Base-by-base conservation (phyloP, 2,329 filamentous ascomycete genomes). In the Clonostachys chloroleuca region DNA sequence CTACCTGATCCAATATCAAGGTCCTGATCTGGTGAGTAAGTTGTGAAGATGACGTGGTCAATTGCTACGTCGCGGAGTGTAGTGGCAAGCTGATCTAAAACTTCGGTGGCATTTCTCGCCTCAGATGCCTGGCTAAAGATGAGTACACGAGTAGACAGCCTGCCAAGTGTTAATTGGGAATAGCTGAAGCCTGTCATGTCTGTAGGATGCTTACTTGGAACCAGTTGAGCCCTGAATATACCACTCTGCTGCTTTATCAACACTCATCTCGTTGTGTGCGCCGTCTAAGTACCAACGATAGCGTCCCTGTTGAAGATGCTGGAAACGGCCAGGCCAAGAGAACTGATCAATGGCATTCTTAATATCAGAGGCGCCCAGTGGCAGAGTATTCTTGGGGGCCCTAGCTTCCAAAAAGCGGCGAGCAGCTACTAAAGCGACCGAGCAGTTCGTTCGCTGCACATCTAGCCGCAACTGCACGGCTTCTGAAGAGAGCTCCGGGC, bases 211-310 rank as follows among this genome's bases (percentile, higher is more conserved):
- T 10, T 12, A 40, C 37, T 9, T 40, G 34, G 35, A 13, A 35
- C 18, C 41, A 61, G 46, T 58, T 64, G 63, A 56, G 59, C 43
- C 50, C 50, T 30, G 62, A 59, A 16, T 80, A 59, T 96, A 97
- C 92, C 92, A 96, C 51, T 80, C 78, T 1, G 85, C 85, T 5
- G 90, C 89, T 54, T 89, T 79, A 52, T 86, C 81, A 47, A 99
- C 85, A 61, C 91, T 96, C 61, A 97, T 92, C 5, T 87, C 75
- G 0, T 92, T 99, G 66, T 99, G 94, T 3, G 91, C 94, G 9
- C 94, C 92, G 61, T 99, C 94, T 17, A 99, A 80, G 59, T 92
- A 86, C 92, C 92, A 99, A 95, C 71, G 3, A 59, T 59, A 3
- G 71, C 73, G 51, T 82, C 78, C 5, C 65, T 30, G 24, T 30